Evolutionary conservation across 2,329 filamentous ascomycete genomes (phyloP).

Genomic region (Periconia sp.): DNA sequence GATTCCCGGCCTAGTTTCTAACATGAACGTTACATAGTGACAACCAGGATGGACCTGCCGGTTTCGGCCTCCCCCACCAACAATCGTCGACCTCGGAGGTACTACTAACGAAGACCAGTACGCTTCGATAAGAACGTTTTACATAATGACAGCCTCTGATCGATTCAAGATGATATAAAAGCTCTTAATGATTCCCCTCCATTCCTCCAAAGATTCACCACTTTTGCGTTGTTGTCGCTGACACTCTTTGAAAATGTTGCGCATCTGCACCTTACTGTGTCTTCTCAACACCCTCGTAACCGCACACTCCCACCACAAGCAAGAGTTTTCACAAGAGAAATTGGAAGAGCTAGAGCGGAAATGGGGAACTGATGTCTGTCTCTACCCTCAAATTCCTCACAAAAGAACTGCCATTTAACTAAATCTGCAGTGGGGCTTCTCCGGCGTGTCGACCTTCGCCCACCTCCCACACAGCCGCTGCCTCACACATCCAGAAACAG

Average conservation of each 20-base stretch:
- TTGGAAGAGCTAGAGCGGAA: constrained; percentile 40
- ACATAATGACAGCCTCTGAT: constrained; percentile 31
- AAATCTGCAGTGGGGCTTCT: constrained; percentile 61
- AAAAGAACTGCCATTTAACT: constrained; percentile 4
- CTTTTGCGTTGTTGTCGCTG: not conserved
- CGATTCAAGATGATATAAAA: constrained; percentile 4
- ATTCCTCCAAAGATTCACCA: not conserved
- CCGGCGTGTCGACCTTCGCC: constrained; percentile 64
- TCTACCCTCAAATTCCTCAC: not conserved
- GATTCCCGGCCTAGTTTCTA: too few species aligned
- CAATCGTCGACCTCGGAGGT: constrained; percentile 16
- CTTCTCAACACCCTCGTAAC: constrained; percentile 20
- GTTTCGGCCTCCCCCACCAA: constrained; percentile 21
- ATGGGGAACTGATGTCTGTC: constrained; percentile 45
- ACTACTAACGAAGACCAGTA: constrained; percentile 1
- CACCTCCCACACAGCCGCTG: constrained; percentile 53
- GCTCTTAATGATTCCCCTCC: not conserved
- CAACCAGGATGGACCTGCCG: constrained; percentile 19
- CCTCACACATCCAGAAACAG: constrained; percentile 47
- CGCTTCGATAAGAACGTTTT: constrained; percentile 27
- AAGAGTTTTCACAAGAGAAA: constrained; percentile 32
- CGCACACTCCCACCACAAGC: constrained; percentile 30
- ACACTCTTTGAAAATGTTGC: constrained; percentile 19
- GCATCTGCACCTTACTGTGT: constrained; percentile 8
- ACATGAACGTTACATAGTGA: too few species aligned